Evolutionary conservation across 495 filamentous ascomycete genomes (phyloP).

Genomic region (Hypoxylon rickii): DNA sequence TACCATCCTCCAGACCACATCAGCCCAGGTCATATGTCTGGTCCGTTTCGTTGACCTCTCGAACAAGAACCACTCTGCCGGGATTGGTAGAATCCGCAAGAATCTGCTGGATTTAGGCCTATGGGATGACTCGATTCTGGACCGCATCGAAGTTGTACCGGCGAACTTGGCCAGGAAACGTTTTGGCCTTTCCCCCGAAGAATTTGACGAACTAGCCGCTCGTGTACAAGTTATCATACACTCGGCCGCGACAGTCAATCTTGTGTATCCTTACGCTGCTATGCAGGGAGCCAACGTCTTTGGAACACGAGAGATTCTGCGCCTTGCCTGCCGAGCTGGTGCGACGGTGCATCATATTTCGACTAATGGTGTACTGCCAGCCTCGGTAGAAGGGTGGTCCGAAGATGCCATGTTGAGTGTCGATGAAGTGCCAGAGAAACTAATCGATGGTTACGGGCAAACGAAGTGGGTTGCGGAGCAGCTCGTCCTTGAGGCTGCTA

Average conservation of each 20-base stretch:
- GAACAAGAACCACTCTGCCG: constrained; percentile 56
- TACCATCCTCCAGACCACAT: constrained; percentile 54
- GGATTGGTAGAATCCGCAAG: constrained; percentile 61
- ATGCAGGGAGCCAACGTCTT: constrained; percentile 62
- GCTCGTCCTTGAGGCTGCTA: constrained; percentile 64
- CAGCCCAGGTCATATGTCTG: constrained; percentile 67
- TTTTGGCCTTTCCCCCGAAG: constrained; percentile 60
- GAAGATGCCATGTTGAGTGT: constrained; percentile 62
- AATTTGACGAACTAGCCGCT: constrained; percentile 60
- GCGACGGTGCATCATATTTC: constrained; percentile 73
- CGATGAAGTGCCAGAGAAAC: constrained; percentile 61
- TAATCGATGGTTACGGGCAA: constrained; percentile 66
- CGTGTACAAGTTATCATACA: constrained; percentile 67
- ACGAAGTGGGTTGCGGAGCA: constrained; percentile 73
- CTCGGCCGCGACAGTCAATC: constrained; percentile 67
- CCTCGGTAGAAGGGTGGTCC: constrained; percentile 61
- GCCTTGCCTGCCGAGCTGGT: constrained; percentile 61
- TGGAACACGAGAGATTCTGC: constrained; percentile 67
- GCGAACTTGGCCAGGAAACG: constrained; percentile 64
- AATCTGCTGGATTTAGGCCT: constrained; percentile 68
- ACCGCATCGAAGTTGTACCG: constrained; percentile 68
- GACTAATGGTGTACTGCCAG: constrained; percentile 69
- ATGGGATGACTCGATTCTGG: constrained; percentile 69
- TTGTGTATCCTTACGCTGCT: constrained; percentile 69
- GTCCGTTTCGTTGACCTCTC: constrained; percentile 65